Conservation (phyloP, 192 early-diverging fungal genomes). For the Entrophospora sp. region DNA sequence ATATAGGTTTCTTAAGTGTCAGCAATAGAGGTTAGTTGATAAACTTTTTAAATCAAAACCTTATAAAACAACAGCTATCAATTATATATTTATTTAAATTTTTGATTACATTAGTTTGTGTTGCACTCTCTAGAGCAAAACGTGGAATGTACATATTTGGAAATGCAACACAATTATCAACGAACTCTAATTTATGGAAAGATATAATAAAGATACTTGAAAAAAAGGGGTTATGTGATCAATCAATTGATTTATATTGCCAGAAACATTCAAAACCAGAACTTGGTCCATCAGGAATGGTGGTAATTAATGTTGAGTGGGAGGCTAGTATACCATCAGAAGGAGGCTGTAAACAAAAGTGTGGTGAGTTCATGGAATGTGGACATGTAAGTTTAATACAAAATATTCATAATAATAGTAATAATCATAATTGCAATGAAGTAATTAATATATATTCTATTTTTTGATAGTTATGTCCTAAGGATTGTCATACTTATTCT, state of each 20-base stretch:
- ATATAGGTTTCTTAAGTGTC: constrained; percentile 77
- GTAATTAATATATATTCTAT: not conserved
- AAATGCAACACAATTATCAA: constrained; percentile 37
- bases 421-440: not conserved
- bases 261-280: not conserved
- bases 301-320: not conserved
- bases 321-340: not conserved
- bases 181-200: constrained; percentile 37
- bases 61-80: not conserved
- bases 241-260: not conserved
- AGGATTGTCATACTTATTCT: not conserved
- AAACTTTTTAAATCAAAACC: not conserved
- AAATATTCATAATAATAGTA: not conserved
- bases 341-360: constrained; percentile 7
- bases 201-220: not conserved
- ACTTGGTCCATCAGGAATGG: not conserved
- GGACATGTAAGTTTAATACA: constrained; percentile 15
- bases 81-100: not conserved
- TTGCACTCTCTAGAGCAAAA: constrained; percentile 47
- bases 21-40: constrained; percentile 30
- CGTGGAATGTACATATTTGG: constrained; percentile 52
- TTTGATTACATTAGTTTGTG: too few relatives aligned
- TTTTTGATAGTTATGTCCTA: not conserved
- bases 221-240: too few relatives aligned
- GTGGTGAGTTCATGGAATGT: not conserved